Evolutionary conservation across 768 basidiomycete genomes (phyloP).

Genomic region (Leccinum variicolor): DNA sequence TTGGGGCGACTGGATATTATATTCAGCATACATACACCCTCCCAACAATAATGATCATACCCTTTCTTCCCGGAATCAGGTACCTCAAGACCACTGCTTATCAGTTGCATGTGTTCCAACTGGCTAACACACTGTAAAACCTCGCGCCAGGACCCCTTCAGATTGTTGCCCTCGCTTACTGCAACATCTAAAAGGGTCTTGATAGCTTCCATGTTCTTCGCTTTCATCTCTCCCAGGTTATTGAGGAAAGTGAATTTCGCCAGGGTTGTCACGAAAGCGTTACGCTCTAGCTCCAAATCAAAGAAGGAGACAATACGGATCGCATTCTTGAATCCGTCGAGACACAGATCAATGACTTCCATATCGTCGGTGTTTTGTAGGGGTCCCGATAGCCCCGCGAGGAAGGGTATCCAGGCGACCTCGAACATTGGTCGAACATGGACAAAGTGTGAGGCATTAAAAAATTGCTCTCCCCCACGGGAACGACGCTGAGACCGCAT

Average conservation of each 20-base stretch:
- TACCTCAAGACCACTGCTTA: slow-evolving; percentile 85
- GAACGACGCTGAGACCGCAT: slow-evolving; percentile 88
- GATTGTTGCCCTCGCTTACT: slow-evolving; percentile 92
- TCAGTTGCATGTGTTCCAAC: slow-evolving; percentile 97
- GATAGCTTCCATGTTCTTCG: slow-evolving; percentile 99
- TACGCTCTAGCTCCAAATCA: slow-evolving; percentile 95
- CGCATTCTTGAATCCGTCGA: slow-evolving; percentile 97
- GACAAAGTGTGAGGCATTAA: slow-evolving; percentile 93
- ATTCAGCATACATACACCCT: slow-evolving; percentile 6
- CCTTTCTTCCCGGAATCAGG: slow-evolving; percentile 77
- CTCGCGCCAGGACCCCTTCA: slow-evolving; percentile 96
- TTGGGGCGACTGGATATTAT: slow-evolving; percentile 36
- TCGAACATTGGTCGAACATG: slow-evolving; percentile 99
- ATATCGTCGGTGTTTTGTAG: slow-evolving; percentile 94
- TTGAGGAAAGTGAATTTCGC: slow-evolving; percentile 97
- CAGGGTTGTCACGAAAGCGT: slow-evolving; percentile 96
- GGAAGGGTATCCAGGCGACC: slow-evolving; percentile 97
- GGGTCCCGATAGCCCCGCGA: slow-evolving; percentile 92
- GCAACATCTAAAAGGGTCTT: slow-evolving; percentile 93
- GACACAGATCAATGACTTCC: slow-evolving; percentile 85
- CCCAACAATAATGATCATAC: slow-evolving; percentile 42
- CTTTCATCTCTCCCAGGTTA: slow-evolving; percentile 97
- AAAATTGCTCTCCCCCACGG: slow-evolving; percentile 82
- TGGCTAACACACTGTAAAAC: slow-evolving; percentile 97
- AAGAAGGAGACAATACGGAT: slow-evolving; percentile 97